phyloP scores from a whole-genome alignment of 1,139 yeast genomes.

The Pichia sp. region DNA sequence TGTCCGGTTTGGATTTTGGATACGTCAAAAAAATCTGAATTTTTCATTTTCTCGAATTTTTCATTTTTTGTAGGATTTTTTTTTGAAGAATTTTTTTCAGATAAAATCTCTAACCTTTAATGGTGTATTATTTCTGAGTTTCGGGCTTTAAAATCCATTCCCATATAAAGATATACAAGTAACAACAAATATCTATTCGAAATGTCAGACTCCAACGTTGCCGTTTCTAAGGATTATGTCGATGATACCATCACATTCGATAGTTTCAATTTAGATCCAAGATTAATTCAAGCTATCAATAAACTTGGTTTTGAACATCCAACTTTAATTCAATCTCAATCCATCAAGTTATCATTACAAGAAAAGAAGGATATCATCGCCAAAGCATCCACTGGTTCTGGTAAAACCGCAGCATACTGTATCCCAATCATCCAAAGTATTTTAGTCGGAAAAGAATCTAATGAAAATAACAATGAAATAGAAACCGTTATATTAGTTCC shows the following conservation, averaged over 20 bases:
- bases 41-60: background rate
- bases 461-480: slow-evolving; percentile 42
- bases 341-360: slow-evolving; percentile 89
- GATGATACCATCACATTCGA: slow-evolving; percentile 75
- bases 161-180: too few relatives aligned
- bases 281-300: slow-evolving; percentile 81
- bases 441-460: slow-evolving; percentile 42
- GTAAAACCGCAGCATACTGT: slow-evolving; percentile 85
- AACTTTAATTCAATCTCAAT: slow-evolving; percentile 84
- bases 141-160: too few relatives aligned
- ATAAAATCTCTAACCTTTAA: too few relatives aligned
- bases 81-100: background rate
- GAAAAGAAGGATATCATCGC: slow-evolving; percentile 86
- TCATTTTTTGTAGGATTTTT: background rate
- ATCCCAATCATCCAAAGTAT: slow-evolving; percentile 88
- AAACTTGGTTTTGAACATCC: slow-evolving; percentile 82
- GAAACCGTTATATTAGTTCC: slow-evolving; percentile 93
- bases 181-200: background rate
- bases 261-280: slow-evolving; percentile 69
- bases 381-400: slow-evolving; percentile 80
- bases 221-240: slow-evolving; percentile 63
- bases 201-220: slow-evolving; percentile 23
- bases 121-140: too few relatives aligned
- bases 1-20: too few relatives aligned
- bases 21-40: too few relatives aligned